Evolutionary conservation across 2,329 filamentous ascomycete species (phyloP).

Genomic region (Stemphylium beticola): DNA sequence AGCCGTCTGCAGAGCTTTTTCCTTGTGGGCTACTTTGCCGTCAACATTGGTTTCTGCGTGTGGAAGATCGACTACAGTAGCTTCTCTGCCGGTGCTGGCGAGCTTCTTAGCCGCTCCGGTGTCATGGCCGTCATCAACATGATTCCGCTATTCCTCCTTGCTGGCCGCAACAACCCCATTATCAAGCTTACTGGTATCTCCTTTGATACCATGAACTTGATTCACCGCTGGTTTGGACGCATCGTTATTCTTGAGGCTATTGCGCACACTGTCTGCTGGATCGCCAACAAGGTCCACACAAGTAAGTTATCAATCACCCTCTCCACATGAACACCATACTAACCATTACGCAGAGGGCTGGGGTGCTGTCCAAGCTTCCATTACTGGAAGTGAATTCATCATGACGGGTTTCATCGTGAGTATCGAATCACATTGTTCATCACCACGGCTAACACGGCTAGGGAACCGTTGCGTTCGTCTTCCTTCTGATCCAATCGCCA

Average conservation of each 20-base stretch:
- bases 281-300: constrained; percentile 52
- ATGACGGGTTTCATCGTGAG: constrained; percentile 69
- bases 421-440: constrained; percentile 60
- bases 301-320: constrained; percentile 27
- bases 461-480: constrained; percentile 66
- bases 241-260: constrained; percentile 75
- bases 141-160: constrained; percentile 76
- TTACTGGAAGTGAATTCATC: constrained; percentile 57
- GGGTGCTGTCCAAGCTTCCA: constrained; percentile 51
- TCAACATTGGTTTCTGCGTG: constrained; percentile 55
- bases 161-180: constrained; percentile 78
- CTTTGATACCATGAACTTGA: constrained; percentile 82
- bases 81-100: constrained; percentile 76
- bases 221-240: constrained; percentile 81
- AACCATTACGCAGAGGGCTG: constrained; percentile 55
- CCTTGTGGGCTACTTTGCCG: constrained; percentile 56
- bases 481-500: constrained; percentile 70
- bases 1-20: constrained; percentile 57
- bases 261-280: constrained; percentile 68
- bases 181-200: constrained; percentile 74
- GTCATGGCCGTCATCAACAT: constrained; percentile 76
- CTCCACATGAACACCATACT: constrained; percentile 8
- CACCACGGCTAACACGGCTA: constrained; percentile 61
- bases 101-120: constrained; percentile 69
- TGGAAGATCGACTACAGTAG: constrained; percentile 67